Conservation (phyloP, 129 eudicot species). For the Flaveria bidentis region DNA sequence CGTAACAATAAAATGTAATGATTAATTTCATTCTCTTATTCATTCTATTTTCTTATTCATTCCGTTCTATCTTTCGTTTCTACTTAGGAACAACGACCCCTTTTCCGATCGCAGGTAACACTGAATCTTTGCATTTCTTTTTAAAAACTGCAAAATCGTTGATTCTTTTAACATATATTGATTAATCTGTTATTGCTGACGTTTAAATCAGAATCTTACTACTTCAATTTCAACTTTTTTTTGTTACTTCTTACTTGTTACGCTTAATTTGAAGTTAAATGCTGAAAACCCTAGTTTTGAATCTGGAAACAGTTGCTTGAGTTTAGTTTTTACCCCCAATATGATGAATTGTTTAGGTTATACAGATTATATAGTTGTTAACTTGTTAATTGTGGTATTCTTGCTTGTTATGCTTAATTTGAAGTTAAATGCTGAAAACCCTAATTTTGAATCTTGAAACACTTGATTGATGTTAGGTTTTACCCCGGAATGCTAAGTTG, state of each 20-base stretch:
- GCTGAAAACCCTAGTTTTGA: slow-evolving; percentile 28
- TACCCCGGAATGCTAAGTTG: too few species aligned
- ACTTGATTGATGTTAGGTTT: too few species aligned
- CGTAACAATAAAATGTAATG: too few species aligned
- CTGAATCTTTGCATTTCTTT: background rate
- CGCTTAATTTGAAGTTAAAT: slow-evolving; percentile 15
- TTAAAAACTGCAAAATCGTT: background rate
- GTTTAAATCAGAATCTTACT: background rate
- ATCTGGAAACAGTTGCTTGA: background rate
- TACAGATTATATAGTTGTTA: too few species aligned
- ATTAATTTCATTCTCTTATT: too few species aligned
- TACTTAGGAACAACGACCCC: background rate
- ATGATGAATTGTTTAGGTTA: too few species aligned
- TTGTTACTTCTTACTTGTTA: background rate
- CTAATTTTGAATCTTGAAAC: slow-evolving; percentile 15
- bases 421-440: slow-evolving; percentile 24
- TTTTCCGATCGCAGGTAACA: background rate
- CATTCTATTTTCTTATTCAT: too few species aligned
- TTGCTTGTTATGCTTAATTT: slow-evolving; percentile 13
- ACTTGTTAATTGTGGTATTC: background rate
- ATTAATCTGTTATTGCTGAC: background rate
- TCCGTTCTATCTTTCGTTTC: slow-evolving; percentile 1
- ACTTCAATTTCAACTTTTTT: background rate
- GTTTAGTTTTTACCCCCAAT: too few species aligned
- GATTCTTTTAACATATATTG: slow-evolving; percentile 4